Evolutionary conservation across 176 grass and related monocot species (phyloP), one percentile per base, ranked within the genome.

Genomic region (Hyparrhenia diplandra): DNA sequence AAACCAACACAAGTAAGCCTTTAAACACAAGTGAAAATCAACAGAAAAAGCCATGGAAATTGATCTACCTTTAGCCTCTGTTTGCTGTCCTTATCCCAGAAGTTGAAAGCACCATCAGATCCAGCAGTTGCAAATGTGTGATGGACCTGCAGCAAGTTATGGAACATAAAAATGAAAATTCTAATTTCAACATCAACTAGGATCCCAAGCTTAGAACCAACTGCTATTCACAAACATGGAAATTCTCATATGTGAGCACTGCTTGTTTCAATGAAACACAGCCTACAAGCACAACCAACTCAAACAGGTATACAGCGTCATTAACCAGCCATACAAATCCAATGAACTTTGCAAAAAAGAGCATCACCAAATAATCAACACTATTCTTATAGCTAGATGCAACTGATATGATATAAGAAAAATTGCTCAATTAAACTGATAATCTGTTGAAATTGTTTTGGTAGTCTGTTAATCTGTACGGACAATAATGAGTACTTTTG

Each of bases 1-100:
- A 74, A 61, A 63, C 5, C 32, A 68, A 80, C 5, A n/a, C n/a
- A n/a, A n/a, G n/a, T n/a, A n/a, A n/a, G n/a, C n/a, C n/a, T n/a
- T n/a, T n/a, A n/a, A 52, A 71, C 42, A 77, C 61, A 62, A 36
- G 45, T 12, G 16, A 16, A 45, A 80, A 31, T 34, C 23, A 37
- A 76, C n/a, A 80, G 4, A 70, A 75, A 42, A 17, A 49, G 23
- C 1, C 20, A 74, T 3, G 1, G 2, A 54, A 25, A 83, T 11
- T 31, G 23, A 29, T 54, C 82, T 64, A 96, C 93, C 93, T 96
- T 96, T 37, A 96, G 90, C 80, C 90, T 97, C 75, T 93, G 90
- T 64, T 92, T 92, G 75, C 93, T 92, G 43, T 96, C 90, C 82
- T 96, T 96, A 62, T 96, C 93, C 93, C 93, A 97, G 73, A 91